Percentiles rank a stretch among this genome's conserved stretches.
These are phyloP conservation scores for Combretum micranthum DNA, from an alignment of 345 rosid species.

Conservation along the genomic window DNA sequence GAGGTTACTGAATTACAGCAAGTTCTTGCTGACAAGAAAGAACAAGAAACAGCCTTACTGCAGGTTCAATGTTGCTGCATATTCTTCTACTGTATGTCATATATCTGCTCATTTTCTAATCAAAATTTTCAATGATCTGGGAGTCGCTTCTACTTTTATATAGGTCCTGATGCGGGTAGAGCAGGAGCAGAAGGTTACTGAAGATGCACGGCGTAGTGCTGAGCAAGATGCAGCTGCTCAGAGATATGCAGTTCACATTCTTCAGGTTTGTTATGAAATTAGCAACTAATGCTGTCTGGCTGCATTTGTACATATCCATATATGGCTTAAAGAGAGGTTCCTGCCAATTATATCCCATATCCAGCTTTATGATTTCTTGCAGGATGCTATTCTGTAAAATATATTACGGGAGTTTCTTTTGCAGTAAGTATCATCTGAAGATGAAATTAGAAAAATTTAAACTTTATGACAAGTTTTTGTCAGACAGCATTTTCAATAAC, in stretches of 20 bases:
- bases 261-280: constrained; percentile 45
- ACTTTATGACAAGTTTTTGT: no score
- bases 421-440: no score
- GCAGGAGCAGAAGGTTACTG: constrained; percentile 84
- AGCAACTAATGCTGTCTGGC: no score
- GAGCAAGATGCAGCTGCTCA: constrained; percentile 79
- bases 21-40: constrained; percentile 67
- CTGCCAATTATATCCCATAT: no score
- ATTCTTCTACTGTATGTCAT: constrained; percentile 5
- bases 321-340: no score
- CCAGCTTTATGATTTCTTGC: no score
- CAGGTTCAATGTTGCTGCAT: constrained; percentile 35
- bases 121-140: constrained; percentile 5
- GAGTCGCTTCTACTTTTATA: constrained; percentile 5
- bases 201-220: constrained; percentile 75
- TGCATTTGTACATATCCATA: no score
- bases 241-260: constrained; percentile 45
- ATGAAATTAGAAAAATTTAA: no score
- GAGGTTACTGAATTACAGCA: constrained; percentile 51
- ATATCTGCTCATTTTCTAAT: constrained; percentile 1
- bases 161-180: constrained; percentile 83
- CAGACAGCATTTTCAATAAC: no score
- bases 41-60: constrained; percentile 84
- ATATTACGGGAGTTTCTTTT: no score
- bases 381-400: no score